phyloP scores from a whole-genome alignment of 345 rosid species.

The Limnanthes douglasii region DNA sequence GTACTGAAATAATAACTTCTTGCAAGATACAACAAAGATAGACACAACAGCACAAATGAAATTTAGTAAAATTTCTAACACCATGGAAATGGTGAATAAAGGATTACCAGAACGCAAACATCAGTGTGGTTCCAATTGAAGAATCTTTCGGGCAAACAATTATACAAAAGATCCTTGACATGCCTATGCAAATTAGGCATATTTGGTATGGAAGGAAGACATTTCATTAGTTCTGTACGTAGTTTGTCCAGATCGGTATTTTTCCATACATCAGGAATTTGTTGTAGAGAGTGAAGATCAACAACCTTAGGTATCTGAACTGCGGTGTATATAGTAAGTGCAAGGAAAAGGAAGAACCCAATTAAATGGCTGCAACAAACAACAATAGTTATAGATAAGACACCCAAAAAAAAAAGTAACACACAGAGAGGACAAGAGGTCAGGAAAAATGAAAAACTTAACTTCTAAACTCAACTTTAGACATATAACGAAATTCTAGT shows the following conservation, averaged over 20 bases:
- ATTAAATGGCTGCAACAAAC: constrained; percentile 74
- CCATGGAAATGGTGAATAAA: neutral
- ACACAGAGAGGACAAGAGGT: constrained; percentile 2
- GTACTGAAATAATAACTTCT: no score
- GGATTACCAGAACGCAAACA: constrained; percentile 69
- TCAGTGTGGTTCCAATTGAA: constrained; percentile 57
- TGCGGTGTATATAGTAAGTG: constrained; percentile 83
- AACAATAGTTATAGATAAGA: neutral
- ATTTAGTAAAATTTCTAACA: neutral
- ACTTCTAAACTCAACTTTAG: no score
- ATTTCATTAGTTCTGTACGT: constrained; percentile 38
- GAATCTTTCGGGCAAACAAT: constrained; percentile 81
- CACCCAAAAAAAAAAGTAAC: neutral
- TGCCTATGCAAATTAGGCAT: constrained; percentile 66
- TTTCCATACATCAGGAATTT: constrained; percentile 43
- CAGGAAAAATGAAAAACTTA: no score
- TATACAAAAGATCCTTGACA: constrained; percentile 61
- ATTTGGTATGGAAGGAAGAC: constrained; percentile 57
- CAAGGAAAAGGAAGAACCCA: constrained; percentile 91
- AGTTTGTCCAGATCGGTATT: constrained; percentile 70
- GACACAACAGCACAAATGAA: neutral
- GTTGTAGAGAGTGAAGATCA: constrained; percentile 68
- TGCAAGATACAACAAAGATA: neutral
- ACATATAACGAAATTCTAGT: no score
- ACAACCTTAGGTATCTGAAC: constrained; percentile 60